Percentiles rank a stretch among this genome's conserved stretches.
Evolutionary conservation across 31 red algal genomes (phyloP).

Genomic region (Endocladia muricata): DNA sequence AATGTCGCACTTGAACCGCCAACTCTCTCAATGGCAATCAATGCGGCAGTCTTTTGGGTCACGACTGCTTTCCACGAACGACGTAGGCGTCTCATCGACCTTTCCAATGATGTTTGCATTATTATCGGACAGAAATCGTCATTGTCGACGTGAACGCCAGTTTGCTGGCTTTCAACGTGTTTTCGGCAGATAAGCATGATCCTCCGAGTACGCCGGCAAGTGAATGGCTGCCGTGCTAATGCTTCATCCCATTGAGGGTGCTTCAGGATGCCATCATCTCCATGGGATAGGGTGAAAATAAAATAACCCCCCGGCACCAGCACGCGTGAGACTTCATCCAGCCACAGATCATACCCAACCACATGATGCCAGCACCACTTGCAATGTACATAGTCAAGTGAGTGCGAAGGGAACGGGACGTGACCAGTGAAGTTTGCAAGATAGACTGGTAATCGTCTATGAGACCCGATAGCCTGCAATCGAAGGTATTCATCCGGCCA

Average conservation of each 20-base stretch:
- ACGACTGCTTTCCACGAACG: no score
- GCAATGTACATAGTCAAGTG: slow-evolving; percentile 40
- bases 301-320: slow-evolving; percentile 43
- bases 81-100: no score
- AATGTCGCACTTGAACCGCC: no score
- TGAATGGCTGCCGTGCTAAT: slow-evolving; percentile 14
- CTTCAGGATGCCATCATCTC: slow-evolving; percentile 6
- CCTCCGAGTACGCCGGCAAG: slow-evolving; percentile 14
- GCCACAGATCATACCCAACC: slow-evolving; percentile 27
- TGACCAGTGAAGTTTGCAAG: slow-evolving; percentile 41
- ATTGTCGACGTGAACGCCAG: not conserved
- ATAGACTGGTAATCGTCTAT: slow-evolving; percentile 25
- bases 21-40: no score
- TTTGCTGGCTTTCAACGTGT: not conserved
- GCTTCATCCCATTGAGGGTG: slow-evolving; percentile 16
- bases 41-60: no score
- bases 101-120: not conserved
- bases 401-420: slow-evolving; percentile 24
- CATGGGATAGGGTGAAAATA: slow-evolving; percentile 25
- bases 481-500: slow-evolving; percentile 45
- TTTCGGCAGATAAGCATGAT: slow-evolving; percentile 42
- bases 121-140: not conserved
- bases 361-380: slow-evolving; percentile 60
- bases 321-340: slow-evolving; percentile 24
- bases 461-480: slow-evolving; percentile 30